Evolutionary conservation across 768 basidiomycete genomes (phyloP).

Genomic region (Candolleomyces aberdarensis): DNA sequence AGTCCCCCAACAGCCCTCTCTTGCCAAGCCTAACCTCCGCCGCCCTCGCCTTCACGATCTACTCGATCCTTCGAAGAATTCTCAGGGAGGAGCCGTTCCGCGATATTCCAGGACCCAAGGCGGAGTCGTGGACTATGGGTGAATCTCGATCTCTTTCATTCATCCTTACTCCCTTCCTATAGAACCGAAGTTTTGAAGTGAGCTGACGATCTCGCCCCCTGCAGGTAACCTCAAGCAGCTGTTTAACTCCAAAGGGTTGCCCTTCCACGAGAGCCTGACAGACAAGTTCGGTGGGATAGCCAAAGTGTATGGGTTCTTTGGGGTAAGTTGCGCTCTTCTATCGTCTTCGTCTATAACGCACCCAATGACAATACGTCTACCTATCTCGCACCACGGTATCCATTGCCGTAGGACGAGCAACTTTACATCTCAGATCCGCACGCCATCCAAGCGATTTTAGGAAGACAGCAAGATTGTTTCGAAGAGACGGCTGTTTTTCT

Average conservation of each 20-base stretch:
- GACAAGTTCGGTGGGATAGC: constrained; percentile 41
- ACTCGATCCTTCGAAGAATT: too few relatives aligned
- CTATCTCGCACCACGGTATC: too few relatives aligned
- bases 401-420: constrained; percentile 37
- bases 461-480: constrained; percentile 47
- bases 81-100: too few relatives aligned
- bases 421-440: constrained; percentile 48
- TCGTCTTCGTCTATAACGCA: background rate
- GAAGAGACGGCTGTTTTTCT: constrained; percentile 44
- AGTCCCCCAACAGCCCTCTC: too few relatives aligned
- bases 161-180: too few relatives aligned
- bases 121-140: too few relatives aligned
- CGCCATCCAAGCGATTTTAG: constrained; percentile 44
- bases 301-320: constrained; percentile 45
- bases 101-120: too few relatives aligned
- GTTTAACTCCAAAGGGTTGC: constrained; percentile 40
- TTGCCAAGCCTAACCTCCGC: too few relatives aligned
- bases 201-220: too few relatives aligned
- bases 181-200: too few relatives aligned
- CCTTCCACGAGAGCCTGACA: constrained; percentile 36
- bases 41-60: too few relatives aligned
- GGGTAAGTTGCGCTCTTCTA: constrained; percentile 26
- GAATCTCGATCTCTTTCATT: too few relatives aligned
- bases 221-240: constrained; percentile 39
- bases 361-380: background rate